Percentiles rank a stretch among this genome's conserved stretches.
These are phyloP conservation scores for Leptographium galeiforme DNA, from an alignment of 2,329 filamentous ascomycete species.

Conservation along the genomic window DNA sequence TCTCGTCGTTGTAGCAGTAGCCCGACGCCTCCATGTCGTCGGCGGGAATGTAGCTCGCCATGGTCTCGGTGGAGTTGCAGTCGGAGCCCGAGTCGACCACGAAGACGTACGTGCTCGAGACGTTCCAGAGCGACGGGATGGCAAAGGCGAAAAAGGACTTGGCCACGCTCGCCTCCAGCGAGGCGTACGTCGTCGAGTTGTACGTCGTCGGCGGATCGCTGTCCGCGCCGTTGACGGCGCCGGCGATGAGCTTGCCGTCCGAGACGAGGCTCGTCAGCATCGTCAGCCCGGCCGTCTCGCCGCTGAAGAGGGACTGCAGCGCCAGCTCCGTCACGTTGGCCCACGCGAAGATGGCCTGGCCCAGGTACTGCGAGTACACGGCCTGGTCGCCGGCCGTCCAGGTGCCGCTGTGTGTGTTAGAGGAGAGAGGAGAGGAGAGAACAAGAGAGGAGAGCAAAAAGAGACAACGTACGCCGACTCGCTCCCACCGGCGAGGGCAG, in stretches of 20 bases:
- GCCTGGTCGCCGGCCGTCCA: conserved; percentile 16
- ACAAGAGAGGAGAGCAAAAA: too few relatives aligned
- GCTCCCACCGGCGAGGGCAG: too few relatives aligned
- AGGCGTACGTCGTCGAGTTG: too few relatives aligned
- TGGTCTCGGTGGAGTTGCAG: conserved; percentile 7
- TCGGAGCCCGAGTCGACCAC: conserved; percentile 14
- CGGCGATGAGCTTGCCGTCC: conserved; percentile 17
- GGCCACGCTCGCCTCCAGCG: background rate
- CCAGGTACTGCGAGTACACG: conserved; percentile 17
- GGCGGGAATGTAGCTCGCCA: background rate
- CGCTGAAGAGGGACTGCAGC: conserved; percentile 14
- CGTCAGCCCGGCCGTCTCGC: conserved; percentile 11
- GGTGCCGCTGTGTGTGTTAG: conserved; percentile 12
- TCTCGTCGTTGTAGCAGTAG: conserved; percentile 15
- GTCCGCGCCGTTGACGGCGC: background rate
- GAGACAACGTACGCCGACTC: background rate
- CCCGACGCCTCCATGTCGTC: background rate
- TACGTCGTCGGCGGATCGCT: too few relatives aligned
- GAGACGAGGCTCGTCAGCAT: conserved; percentile 14
- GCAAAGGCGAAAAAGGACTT: background rate
- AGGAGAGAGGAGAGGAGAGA: too few relatives aligned
- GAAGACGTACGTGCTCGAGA: conserved; percentile 1
- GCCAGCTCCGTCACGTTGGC: conserved; percentile 6
- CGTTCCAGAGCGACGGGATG: background rate
- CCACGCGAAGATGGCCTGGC: conserved; percentile 17